These are phyloP conservation scores for Phaeosphaeriaceae sp. DNA, from an alignment of 2,329 filamentous ascomycete species.

Conservation along the genomic window DNA sequence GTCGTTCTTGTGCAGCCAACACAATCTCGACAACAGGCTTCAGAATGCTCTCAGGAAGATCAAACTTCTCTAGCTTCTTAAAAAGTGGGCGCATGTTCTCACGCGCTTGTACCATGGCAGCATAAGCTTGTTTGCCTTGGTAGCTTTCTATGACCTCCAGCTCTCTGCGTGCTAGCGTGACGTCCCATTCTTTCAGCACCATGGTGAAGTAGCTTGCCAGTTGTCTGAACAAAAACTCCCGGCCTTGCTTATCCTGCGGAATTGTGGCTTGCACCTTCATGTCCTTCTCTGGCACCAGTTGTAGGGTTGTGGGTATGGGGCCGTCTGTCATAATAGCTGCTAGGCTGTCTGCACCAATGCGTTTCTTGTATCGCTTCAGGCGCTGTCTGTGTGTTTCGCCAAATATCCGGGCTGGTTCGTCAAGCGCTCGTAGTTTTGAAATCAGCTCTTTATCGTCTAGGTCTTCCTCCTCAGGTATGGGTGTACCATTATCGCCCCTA, in stretches of 20 bases:
- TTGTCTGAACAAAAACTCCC: constrained; percentile 80
- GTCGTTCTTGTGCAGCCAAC: constrained; percentile 82
- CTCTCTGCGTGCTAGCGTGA: constrained; percentile 69
- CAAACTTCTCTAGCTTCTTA: constrained; percentile 81
- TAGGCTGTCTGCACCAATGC: constrained; percentile 56
- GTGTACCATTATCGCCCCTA: constrained; percentile 53
- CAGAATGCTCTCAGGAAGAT: constrained; percentile 79
- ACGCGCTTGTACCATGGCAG: constrained; percentile 83
- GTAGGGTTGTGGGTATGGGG: constrained; percentile 85
- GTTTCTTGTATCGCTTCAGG: constrained; percentile 72
- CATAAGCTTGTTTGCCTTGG: constrained; percentile 80
- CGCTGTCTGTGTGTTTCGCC: constrained; percentile 77
- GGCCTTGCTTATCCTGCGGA: constrained; percentile 67
- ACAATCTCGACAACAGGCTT: constrained; percentile 91
- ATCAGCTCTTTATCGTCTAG: constrained; percentile 74
- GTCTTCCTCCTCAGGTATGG: constrained; percentile 61
- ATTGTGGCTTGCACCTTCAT: constrained; percentile 77
- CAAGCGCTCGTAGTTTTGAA: constrained; percentile 70
- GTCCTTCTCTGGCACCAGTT: constrained; percentile 79
- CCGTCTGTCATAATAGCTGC: constrained; percentile 66
- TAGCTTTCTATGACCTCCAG: constrained; percentile 70
- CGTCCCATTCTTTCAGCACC: constrained; percentile 87
- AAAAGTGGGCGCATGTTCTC: constrained; percentile 91
- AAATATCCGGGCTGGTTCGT: constrained; percentile 78
- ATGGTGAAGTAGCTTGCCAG: constrained; percentile 95